A percentile compares a stretch with the other conserved stretches of the same genome.
Evolutionary conservation across 2,329 filamentous ascomycete species (phyloP).

Genomic region (Fonsecaea multimorphosa): DNA sequence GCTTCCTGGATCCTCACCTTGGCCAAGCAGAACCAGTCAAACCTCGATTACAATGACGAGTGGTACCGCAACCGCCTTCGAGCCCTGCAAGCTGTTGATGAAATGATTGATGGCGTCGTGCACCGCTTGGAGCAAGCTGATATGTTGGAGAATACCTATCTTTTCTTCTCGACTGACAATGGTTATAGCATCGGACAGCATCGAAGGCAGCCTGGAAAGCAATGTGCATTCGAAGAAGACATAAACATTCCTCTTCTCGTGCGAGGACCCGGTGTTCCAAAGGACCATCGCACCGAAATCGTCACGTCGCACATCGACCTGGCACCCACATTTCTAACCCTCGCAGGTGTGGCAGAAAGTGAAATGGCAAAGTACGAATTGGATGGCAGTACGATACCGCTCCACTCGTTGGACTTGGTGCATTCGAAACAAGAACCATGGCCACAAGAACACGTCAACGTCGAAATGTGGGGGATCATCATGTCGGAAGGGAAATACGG

Average conservation of each 20-base stretch:
- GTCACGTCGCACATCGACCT: constrained; percentile 70
- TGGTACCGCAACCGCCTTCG: constrained; percentile 59
- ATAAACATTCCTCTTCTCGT: constrained; percentile 66
- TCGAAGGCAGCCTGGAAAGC: constrained; percentile 63
- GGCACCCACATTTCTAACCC: constrained; percentile 63
- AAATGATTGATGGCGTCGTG: constrained; percentile 57
- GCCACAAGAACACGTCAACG: constrained; percentile 63
- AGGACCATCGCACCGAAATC: constrained; percentile 50
- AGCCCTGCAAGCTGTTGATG: constrained; percentile 61
- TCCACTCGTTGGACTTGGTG: constrained; percentile 32
- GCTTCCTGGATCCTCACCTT: constrained; percentile 56
- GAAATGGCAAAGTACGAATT: constrained; percentile 55
- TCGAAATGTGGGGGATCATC: constrained; percentile 62
- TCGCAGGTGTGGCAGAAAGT: constrained; percentile 21
- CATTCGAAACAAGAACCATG: constrained; percentile 39
- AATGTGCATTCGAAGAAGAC: constrained; percentile 65
- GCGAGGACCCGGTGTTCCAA: constrained; percentile 62
- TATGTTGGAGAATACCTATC: constrained; percentile 59
- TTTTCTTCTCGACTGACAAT: constrained; percentile 67
- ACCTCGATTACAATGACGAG: constrained; percentile 59
- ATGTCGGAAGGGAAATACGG: constrained; percentile 44
- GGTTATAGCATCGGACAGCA: constrained; percentile 68
- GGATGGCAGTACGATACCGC: constrained; percentile 62
- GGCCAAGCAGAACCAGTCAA: constrained; percentile 52
- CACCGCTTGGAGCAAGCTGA: constrained; percentile 49